A percentile compares a stretch with the other conserved stretches of the same genome.
These are phyloP conservation scores for Hanseniaspora jakobsenii DNA, from an alignment of 805 yeast species.

Conservation along the genomic window DNA sequence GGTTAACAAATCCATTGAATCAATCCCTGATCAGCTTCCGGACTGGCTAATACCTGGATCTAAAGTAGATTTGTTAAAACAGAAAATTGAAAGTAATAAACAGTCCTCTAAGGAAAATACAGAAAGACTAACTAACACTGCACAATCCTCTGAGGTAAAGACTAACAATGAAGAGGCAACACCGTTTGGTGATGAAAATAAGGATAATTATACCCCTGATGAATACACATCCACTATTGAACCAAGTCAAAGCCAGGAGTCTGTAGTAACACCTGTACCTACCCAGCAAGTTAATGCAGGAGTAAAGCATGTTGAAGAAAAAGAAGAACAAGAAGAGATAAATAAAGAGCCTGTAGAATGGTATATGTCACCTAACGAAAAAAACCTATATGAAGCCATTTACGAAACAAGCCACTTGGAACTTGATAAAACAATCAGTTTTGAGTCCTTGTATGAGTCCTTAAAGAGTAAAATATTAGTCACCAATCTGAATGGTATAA, in stretches of 20 bases:
- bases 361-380: conserved; percentile 89
- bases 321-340: neutral
- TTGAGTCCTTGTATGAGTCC: conserved; percentile 48
- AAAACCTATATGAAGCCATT: conserved; percentile 62
- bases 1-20: conserved; percentile 56
- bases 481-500: conserved; percentile 56
- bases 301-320: neutral
- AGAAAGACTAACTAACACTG: neutral
- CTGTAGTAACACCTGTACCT: neutral
- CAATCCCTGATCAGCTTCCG: conserved; percentile 66
- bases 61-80: conserved; percentile 74
- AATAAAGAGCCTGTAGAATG: conserved; percentile 55
- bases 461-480: conserved; percentile 36
- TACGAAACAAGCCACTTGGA: conserved; percentile 43
- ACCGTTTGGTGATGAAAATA: conserved; percentile 1
- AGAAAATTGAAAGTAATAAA: too few relatives aligned
- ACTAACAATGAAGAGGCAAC: conserved; percentile 18
- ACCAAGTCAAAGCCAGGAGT: too few relatives aligned
- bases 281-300: neutral
- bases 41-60: conserved; percentile 87
- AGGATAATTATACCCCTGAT: neutral
- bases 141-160: neutral
- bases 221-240: too few relatives aligned
- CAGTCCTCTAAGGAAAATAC: neutral
- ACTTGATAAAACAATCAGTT: conserved; percentile 74